Evolutionary conservation across 73 alveolate species (phyloP), one percentile per base, ranked within the genome.

Genomic region (Paramecium sexaurelia): DNA sequence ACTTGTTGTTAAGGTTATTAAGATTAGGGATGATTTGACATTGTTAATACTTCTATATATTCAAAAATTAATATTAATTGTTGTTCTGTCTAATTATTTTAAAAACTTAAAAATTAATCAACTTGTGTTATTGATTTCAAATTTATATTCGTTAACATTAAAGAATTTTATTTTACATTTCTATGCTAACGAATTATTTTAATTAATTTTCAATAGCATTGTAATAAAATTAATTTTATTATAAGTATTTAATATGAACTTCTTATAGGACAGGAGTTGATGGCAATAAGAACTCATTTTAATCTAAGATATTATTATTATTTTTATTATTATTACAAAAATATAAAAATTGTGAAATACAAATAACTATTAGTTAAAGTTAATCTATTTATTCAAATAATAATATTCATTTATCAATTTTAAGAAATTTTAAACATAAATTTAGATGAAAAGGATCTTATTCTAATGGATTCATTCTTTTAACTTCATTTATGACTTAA

Each of bases 21-120:
- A 15, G 83, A 61, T 61, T 61, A n/a, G 11, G 83, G 83, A 8
- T 61, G 83, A 32, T 61, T 61, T 10, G 83, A 61, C 83, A 61
- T 61, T 61, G 83, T 61, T 61, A 32, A 51, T 51, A 17, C 29
- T 61, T 61, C 29, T 10, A 22, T 61, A 61, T 26, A 61, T 61
- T 61, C 83, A 61, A 61, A 61, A 61, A 61, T 51, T 51, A 51
- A 51, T 51, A 51, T 51, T 51, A 51, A 17, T 17, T 19, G 61
- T 47, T 47, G 19, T 10, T 47, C 29, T 51, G 67, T 5, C 67
- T 51, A 17, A 51, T 51, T 51, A 51, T 51, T 51, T 51, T 1
- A 51, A 51, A 51, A 51, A 51, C 32, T 15, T 51, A 51, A 51
- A 43, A 51, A 51, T n/a, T 45, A 45, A 11, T 22, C 11, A 45